Evolutionary conservation across 2,329 filamentous ascomycete species (phyloP), one percentile per base, ranked within the genome.

Genomic region (Colletotrichum camelliae): DNA sequence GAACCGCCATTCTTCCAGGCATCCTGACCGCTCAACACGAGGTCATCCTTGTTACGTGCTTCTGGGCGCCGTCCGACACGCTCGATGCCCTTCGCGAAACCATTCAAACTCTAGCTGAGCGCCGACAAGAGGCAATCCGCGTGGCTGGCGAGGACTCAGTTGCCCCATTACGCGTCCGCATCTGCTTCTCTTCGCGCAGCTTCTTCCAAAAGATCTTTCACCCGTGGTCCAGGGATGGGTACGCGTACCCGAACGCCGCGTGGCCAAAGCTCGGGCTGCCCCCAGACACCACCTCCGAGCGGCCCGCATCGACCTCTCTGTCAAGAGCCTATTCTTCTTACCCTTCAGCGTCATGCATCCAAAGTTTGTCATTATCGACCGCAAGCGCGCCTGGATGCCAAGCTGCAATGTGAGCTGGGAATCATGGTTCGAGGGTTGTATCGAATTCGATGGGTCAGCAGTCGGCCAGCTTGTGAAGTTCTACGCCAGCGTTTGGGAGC

Each of bases 341-440:
- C 95, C 95, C 0, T 92, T 97, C 75, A 95, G 94, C 80, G 93
- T 97, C n/a, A 94, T 97, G 92, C 95, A 97, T 81, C 93, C 95
- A 0, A 97, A 97, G 80, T 96, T 95, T 79, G 88, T 96, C 48
- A 88, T 97, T 16, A 83, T 96, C 1, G 95, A 97, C 81, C 89
- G 93, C 1, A 83, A 86, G 37, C 88, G 85, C 4, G 93, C 93
- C 0, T 93, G 93, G 79, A 83, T 97, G 12, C 95, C 95, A 0
- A 95, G 93, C 79, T 96, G 94, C 83, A 97, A 97, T 79, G 91
- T 97, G 6, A 96, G 94, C 80, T 97, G 94, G 94, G 95, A 97
- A 83, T 85, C 91, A n/a, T 97, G 95, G 95, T 93, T 96, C 31
- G 95, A 97, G 82, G 94, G 93, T 0, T 95, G 93, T 72, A 85